Evolutionary conservation across 257 asterid species (phyloP).

Genomic region (Solanum chiquidenum): DNA sequence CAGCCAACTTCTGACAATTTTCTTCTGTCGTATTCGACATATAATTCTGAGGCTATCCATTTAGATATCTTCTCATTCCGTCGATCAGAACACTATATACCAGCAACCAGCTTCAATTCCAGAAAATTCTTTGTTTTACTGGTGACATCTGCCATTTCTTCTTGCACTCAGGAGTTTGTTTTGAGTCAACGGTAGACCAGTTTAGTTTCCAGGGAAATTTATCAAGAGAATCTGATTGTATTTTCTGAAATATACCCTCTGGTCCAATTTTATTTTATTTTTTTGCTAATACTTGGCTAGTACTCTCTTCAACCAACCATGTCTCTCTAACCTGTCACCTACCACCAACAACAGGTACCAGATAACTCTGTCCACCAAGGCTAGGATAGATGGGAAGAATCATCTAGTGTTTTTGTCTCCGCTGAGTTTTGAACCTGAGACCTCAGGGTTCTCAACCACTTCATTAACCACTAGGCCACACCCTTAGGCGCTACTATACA

Average conservation of each 20-base stretch:
- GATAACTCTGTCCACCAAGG: background rate
- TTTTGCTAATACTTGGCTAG: background rate
- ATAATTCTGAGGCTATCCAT: background rate
- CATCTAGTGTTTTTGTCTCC: background rate
- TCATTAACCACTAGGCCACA: background rate
- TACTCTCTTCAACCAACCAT: background rate
- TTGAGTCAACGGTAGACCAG: background rate
- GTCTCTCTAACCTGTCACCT: background rate
- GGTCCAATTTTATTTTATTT: background rate
- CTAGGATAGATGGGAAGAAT: background rate
- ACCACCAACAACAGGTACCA: background rate
- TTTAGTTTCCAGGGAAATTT: background rate
- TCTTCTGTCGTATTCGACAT: background rate
- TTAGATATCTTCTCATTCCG: background rate
- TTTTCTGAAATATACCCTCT: background rate
- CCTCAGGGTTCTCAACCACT: background rate
- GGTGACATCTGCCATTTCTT: background rate
- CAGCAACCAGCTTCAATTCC: background rate
- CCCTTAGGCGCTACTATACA: background rate
- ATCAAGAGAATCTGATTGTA: background rate
- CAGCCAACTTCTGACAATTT: background rate
- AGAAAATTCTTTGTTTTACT: background rate
- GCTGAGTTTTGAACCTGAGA: background rate
- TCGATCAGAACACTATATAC: background rate
- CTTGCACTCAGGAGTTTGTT: background rate